Conservation (phyloP, 129 eudicot species). For the Flaveria brownii region DNA sequence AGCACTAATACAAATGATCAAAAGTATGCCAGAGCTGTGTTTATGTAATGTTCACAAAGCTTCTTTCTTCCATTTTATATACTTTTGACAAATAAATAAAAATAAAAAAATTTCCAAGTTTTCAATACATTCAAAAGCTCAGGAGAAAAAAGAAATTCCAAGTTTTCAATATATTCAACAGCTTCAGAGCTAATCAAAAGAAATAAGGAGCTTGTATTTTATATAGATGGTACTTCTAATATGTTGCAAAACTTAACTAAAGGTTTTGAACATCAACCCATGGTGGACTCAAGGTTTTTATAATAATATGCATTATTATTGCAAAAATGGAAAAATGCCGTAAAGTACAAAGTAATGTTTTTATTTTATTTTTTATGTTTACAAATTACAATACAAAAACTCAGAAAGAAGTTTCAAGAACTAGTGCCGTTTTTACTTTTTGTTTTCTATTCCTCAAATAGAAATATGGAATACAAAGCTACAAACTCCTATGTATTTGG, state of each 20-base stretch:
- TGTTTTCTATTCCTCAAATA: background rate
- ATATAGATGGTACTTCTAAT: background rate
- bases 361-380: too few species aligned
- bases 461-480: background rate
- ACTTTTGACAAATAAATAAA: background rate
- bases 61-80: background rate
- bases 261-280: background rate
- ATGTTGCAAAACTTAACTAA: background rate
- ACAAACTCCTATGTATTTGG: background rate
- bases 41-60: background rate
- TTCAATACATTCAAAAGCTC: background rate
- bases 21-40: background rate
- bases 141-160: too few species aligned
- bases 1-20: background rate
- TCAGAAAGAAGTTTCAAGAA: background rate
- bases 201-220: too few species aligned
- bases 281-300: background rate
- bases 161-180: too few species aligned
- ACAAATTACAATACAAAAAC: background rate
- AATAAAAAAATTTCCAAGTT: background rate
- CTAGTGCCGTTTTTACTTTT: too few species aligned
- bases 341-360: too few species aligned
- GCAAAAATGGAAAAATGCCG: too few species aligned
- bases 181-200: background rate
- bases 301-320: background rate